phyloP scores from a whole-genome alignment of 345 rosid species.

The Moricandia moricandioides region DNA sequence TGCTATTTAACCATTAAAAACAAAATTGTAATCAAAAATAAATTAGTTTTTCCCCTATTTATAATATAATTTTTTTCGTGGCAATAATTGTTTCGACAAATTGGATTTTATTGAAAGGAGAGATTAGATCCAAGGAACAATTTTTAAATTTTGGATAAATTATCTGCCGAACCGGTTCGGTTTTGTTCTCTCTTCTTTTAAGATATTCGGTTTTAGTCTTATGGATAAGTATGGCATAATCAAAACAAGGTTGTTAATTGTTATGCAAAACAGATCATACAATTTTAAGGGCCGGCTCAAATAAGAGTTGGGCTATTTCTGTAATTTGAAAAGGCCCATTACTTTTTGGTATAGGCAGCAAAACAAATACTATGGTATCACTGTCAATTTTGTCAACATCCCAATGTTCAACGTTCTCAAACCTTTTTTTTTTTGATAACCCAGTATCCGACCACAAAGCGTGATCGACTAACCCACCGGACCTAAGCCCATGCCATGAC shows the following conservation, averaged over 20 bases:
- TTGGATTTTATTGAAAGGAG: neutral
- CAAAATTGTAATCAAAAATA: neutral
- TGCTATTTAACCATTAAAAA: slow-evolving; percentile 22
- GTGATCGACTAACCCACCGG: no score
- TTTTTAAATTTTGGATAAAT: neutral
- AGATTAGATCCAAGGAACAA: neutral
- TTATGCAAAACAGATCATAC: no score
- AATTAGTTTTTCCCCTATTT: neutral
- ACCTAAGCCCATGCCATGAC: no score
- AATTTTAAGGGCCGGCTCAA: neutral
- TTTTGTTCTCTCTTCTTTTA: neutral
- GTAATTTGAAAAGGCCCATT: neutral
- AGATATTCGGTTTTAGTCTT: neutral
- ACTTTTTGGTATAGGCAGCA: no score
- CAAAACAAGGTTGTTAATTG: neutral
- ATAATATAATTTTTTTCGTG: no score
- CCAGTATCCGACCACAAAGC: no score
- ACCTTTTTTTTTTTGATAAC: no score
- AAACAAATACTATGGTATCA: neutral
- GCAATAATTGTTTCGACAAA: neutral
- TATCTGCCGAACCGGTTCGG: neutral
- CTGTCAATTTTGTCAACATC: neutral
- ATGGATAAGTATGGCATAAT: neutral
- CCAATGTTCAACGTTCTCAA: neutral
- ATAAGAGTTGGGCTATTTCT: neutral